Base-by-base conservation (phyloP, 2,329 filamentous ascomycete genomes). In the Emergomyces pasteurianus region DNA sequence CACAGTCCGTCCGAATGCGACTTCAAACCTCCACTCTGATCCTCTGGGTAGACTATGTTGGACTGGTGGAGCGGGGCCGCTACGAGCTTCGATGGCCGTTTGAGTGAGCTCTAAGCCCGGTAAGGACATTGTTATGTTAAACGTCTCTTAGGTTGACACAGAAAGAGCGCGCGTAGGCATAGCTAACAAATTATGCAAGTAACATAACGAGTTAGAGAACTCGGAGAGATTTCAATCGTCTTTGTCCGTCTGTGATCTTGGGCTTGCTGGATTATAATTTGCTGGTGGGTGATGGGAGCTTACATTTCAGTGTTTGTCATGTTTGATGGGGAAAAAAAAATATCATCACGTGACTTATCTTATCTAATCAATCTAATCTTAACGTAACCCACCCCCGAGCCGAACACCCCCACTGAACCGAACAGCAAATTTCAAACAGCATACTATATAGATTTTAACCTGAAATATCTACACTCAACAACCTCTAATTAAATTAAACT, bases 11-110 rank as follows among this genome's bases (percentile, higher is more conserved):
- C 78, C 79, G 64, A 79, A 78, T 12, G 86, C 81, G 52, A 90
- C 85, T 69, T 89, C 82, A 75, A 92, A 92, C 58, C 89, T 84
- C 85, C 88, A 92, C 80, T 92, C 89, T 68, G 83, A 86, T 65
- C 83, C 83, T 60, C 84, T 81, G 58, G 80, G 77, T 64, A 92
- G 82, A 64, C 75, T 77, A 62, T 83, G 78, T 58, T 80, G 72
- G 42, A 72, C 73, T 34, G 74, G 72, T 47, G 74, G 73, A 54
- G 76, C 73, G 63, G 72, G 68, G 43, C 69, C 70, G 62, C 68
- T 68, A 36, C 67, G 65, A 58, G 68, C 68, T 62, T 75, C 75
- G 74, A 85, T 84, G 69, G 83, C 78, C 63, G 81, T 78, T 63
- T 83, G 82, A 59, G 86, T 83, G 70, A 89, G 84, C 67, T 87